Conservation (phyloP, 2,329 filamentous ascomycete species). For the Clarireedia sp. region DNA sequence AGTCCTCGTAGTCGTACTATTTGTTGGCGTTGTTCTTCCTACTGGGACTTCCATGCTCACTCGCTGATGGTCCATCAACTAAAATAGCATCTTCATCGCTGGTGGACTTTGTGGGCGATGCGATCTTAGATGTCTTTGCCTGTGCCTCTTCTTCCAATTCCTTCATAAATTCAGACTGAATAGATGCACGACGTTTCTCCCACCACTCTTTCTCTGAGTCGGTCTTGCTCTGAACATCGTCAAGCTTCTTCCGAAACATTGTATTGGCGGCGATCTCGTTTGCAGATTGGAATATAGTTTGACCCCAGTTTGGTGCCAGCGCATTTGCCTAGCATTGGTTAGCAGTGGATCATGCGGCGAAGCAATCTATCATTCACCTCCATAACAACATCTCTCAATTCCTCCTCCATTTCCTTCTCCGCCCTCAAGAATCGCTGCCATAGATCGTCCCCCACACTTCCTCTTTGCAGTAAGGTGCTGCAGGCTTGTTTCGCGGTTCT, state of each 20-base stretch:
- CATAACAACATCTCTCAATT: constrained; percentile 85
- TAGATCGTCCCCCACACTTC: constrained; percentile 90
- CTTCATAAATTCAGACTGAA: constrained; percentile 72
- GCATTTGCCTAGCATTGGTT: constrained; percentile 67
- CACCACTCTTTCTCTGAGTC: constrained; percentile 82
- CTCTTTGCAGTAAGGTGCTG: constrained; percentile 73
- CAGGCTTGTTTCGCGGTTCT: constrained; percentile 83
- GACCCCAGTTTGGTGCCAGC: constrained; percentile 80
- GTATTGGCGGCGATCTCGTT: constrained; percentile 91
- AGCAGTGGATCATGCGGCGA: constrained; percentile 10
- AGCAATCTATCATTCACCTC: constrained; percentile 55
- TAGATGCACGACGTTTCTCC: constrained; percentile 70
- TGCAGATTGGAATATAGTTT: constrained; percentile 92
- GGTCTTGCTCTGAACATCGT: constrained; percentile 64
- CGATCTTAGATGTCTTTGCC: constrained; percentile 33
- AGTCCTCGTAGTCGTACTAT: constrained; percentile 28
- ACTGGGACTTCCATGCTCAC: constrained; percentile 30
- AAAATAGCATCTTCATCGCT: constrained; percentile 69
- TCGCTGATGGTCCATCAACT: constrained; percentile 37
- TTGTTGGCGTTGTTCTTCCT: constrained; percentile 62
- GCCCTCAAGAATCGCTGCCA: constrained; percentile 88
- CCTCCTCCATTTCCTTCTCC: constrained; percentile 96
- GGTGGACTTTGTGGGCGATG: constrained; percentile 32
- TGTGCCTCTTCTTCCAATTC: constrained; percentile 62
- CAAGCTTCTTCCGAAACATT: constrained; percentile 63